Conservation (phyloP, 2,329 filamentous ascomycete species). For the Cladophialophora psammophila region DNA sequence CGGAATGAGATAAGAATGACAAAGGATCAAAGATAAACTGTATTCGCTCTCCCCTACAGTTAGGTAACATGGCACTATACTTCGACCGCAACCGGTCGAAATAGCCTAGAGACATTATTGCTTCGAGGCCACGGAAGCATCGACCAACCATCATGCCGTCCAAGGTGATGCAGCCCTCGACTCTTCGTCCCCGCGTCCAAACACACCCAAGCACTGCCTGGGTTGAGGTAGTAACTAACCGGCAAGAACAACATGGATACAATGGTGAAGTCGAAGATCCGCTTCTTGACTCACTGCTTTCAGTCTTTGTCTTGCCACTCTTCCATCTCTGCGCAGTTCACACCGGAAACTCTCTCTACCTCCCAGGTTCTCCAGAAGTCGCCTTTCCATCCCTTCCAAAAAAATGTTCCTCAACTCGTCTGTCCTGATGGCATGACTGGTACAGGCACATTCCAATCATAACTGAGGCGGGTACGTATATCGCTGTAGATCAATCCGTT, state of each 20-base stretch:
- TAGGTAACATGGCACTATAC: background rate
- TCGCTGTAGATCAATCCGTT: background rate
- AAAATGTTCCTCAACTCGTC: conserved; percentile 21
- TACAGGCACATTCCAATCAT: conserved; percentile 9
- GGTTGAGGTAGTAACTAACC: background rate
- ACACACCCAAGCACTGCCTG: conserved; percentile 4
- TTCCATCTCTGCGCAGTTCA: background rate
- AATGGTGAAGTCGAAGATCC: background rate
- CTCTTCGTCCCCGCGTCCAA: background rate
- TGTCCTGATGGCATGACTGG: conserved; percentile 9
- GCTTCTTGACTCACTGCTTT: background rate
- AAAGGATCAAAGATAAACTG: background rate
- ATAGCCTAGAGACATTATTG: background rate
- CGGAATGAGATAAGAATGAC: no score
- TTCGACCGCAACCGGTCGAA: background rate
- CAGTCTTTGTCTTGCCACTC: background rate
- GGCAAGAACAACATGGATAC: conserved; percentile 1
- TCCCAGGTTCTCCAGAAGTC: background rate
- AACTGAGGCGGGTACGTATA: background rate
- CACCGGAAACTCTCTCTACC: background rate
- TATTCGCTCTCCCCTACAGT: background rate
- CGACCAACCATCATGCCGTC: background rate
- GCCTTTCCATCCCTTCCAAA: conserved; percentile 2
- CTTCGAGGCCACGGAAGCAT: background rate
- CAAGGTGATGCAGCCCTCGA: background rate